Conservation (phyloP, 2,329 filamentous ascomycete genomes). For the Colletotrichum musae region DNA sequence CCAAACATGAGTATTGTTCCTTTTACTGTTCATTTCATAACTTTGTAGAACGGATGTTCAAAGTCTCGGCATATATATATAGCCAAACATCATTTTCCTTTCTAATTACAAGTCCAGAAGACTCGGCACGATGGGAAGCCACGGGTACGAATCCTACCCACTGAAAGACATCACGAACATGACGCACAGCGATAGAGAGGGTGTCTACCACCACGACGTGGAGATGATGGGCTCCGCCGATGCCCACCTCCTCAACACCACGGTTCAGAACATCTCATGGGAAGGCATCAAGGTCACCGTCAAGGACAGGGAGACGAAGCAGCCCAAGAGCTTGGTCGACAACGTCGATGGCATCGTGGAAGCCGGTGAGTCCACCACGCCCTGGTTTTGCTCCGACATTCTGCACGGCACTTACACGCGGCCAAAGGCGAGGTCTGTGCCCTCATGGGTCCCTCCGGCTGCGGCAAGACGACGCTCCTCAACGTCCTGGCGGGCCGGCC, state of each 20-base stretch:
- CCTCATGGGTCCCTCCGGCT: constrained; percentile 82
- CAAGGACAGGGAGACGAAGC: constrained; percentile 77
- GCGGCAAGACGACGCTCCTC: constrained; percentile 87
- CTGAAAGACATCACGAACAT: constrained; percentile 14
- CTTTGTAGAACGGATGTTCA: background rate
- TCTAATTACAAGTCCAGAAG: background rate
- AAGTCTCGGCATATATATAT: background rate
- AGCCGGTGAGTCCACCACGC: constrained; percentile 63
- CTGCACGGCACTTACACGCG: background rate
- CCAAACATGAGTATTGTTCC: background rate
- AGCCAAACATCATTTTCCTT: background rate
- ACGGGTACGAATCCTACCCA: background rate
- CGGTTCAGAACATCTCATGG: constrained; percentile 77
- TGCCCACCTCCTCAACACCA: constrained; percentile 73
- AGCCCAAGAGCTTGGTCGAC: constrained; percentile 74
- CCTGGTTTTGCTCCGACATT: constrained; percentile 4
- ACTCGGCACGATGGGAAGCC: constrained; percentile 7
- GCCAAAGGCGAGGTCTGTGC: constrained; percentile 77
- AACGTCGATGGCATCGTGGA: constrained; percentile 74
- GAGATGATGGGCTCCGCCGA: constrained; percentile 50
- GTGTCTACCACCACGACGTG: constrained; percentile 35
- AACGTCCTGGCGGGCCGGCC: constrained; percentile 80
- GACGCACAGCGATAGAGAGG: background rate
- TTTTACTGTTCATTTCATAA: background rate
- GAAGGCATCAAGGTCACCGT: constrained; percentile 77